A percentile compares a stretch with the other conserved stretches of the same genome.
These are phyloP conservation scores for Sugiyamaella qingdaonensis DNA, from an alignment of 805 yeast species.

Conservation along the genomic window DNA sequence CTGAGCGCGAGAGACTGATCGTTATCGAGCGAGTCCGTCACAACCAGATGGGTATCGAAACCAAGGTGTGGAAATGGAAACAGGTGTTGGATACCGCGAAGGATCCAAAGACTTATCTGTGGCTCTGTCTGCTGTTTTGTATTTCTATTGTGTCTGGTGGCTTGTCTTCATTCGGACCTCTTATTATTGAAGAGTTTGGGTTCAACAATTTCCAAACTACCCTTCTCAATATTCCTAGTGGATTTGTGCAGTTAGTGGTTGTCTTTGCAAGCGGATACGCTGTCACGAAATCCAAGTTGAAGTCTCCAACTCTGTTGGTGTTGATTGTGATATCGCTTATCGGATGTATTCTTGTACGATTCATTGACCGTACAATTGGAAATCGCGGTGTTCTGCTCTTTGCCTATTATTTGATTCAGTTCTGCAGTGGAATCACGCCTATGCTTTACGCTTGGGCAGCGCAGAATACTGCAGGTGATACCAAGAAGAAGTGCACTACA, in stretches of 20 bases:
- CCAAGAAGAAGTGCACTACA: slow-evolving; percentile 22
- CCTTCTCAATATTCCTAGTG: slow-evolving; percentile 44
- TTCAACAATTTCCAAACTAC: slow-evolving; percentile 34
- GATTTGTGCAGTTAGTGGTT: slow-evolving; percentile 33
- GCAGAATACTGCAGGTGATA: slow-evolving; percentile 35
- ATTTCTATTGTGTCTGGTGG: slow-evolving; percentile 32
- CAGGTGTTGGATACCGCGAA: slow-evolving; percentile 43
- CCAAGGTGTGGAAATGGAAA: slow-evolving; percentile 37
- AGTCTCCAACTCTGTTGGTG: slow-evolving; percentile 21
- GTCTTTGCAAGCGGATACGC: slow-evolving; percentile 17
- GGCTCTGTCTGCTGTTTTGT: slow-evolving; percentile 27
- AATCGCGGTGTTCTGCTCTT: slow-evolving; percentile 2
- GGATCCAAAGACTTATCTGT: slow-evolving; percentile 39
- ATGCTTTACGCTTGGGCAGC: slow-evolving; percentile 25
- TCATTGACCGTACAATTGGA: not conserved
- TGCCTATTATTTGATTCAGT: slow-evolving; percentile 10
- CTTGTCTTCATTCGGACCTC: slow-evolving; percentile 31
- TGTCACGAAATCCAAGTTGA: slow-evolving; percentile 2
- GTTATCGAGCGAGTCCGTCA: slow-evolving; percentile 23
- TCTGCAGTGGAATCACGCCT: slow-evolving; percentile 22
- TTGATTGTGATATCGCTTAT: slow-evolving; percentile 33
- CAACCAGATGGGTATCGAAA: slow-evolving; percentile 45
- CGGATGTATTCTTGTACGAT: slow-evolving; percentile 27
- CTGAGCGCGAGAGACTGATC: slow-evolving; percentile 20
- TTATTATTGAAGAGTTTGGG: slow-evolving; percentile 32